Conservation (phyloP, 441 rosid genomes). For the Pelargonium citronellum region DNA sequence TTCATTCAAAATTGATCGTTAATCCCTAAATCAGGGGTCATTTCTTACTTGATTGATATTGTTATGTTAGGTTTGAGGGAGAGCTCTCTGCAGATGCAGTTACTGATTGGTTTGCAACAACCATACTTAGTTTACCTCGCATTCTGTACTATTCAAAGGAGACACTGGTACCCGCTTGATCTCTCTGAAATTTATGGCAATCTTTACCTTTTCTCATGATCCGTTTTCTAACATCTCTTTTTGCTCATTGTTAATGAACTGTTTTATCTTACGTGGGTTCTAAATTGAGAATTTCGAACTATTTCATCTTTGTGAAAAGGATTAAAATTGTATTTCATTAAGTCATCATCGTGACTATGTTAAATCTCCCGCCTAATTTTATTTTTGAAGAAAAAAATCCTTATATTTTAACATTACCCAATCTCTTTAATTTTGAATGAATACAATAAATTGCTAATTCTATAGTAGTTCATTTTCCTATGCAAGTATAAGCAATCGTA, state of each 20-base stretch:
- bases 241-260: background rate
- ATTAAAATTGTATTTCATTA: background rate
- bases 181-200: conserved; percentile 9
- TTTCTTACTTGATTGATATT: conserved; percentile 14
- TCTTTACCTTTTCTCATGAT: conserved; percentile 8
- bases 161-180: conserved; percentile 53
- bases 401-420: background rate
- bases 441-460: background rate
- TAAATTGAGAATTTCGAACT: background rate
- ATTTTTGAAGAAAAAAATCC: background rate
- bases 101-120: conserved; percentile 81
- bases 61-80: conserved; percentile 63
- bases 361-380: background rate
- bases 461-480: background rate
- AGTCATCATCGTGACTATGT: background rate
- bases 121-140: conserved; percentile 70
- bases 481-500: background rate
- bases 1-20: background rate
- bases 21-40: conserved; percentile 4
- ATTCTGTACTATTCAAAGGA: conserved; percentile 82
- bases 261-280: background rate
- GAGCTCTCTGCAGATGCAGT: conserved; percentile 71
- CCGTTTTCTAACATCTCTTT: background rate
- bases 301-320: background rate
- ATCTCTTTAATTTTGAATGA: background rate